Base-by-base conservation (phyloP, 805 yeast genomes). In the Cyberlindnera subsufficiens region DNA sequence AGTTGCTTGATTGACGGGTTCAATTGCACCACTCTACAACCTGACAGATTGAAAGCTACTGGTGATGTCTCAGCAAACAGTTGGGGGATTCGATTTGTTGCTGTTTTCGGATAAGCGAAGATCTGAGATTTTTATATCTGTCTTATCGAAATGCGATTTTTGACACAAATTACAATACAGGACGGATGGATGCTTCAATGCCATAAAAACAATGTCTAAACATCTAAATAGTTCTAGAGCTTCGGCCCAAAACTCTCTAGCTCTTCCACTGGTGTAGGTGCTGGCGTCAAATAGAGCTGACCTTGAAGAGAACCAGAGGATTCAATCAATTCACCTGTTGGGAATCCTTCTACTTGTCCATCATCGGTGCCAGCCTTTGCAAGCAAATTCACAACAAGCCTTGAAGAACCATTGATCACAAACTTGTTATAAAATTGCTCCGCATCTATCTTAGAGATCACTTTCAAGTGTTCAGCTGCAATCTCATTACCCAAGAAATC, bases 401-500 rank as follows among this genome's bases (percentile, higher is more conserved):
- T 75, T 1, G 79, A 53, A 1, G 68, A 55, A 1, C 58, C 47
- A 16, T 60, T 50, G 6, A 68, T 47, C 4, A 85, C 67, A 44
- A 64, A 68, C 4, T 63, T 52, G 20, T 74, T 56, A 58, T 72
- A 86, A 54, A 80, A 80, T 1, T 69, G 68, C 22, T 77, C 51
- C 31, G 89, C 65, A 25, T 89, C 84, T 2, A 64, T 60, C 55
- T 80, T 75, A 25, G 80, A 68, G 41, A 88, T 60, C 3, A 55
- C 55, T 40, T 74, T 71, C 42, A 88, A 70, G 4, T 75, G 47
- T 35, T 71, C 70, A 6, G 86, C 88, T 45, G 81, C 82, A 37
- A 68, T 64, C 32, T 69, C 75, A 44, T 78, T 69, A 42, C 75
- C 71, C 31, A 69, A 63, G 64, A 88, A 91, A 59, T 91, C 87